Evolutionary conservation across 768 basidiomycete genomes (phyloP).

Genomic region (Lactarius indigo): DNA sequence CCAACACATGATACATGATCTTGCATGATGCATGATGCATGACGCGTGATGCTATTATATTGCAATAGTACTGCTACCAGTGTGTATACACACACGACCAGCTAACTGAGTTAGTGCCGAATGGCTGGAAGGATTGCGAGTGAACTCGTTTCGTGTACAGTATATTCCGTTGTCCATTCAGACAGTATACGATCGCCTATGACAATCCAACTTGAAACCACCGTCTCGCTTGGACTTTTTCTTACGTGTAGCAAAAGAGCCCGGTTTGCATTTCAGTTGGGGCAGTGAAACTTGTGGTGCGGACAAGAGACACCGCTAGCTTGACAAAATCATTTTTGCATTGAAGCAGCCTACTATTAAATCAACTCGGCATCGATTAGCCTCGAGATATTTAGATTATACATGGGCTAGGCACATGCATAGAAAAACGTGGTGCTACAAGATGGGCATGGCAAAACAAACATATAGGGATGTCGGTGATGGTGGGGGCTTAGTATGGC

Average conservation of each 20-base stretch:
- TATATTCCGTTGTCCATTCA: too few relatives aligned
- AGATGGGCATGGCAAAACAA: background rate
- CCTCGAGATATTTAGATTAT: background rate
- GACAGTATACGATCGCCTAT: too few relatives aligned
- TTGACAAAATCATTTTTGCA: background rate
- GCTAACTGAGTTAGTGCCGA: too few relatives aligned
- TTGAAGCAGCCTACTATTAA: background rate
- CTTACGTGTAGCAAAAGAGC: background rate
- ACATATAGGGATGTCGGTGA: background rate
- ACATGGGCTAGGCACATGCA: background rate
- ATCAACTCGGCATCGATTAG: background rate
- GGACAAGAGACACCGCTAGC: background rate
- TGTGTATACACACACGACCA: too few relatives aligned
- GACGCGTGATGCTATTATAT: too few relatives aligned
- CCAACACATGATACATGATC: too few relatives aligned
- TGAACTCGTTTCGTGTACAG: too few relatives aligned
- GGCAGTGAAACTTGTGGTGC: background rate
- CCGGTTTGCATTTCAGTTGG: background rate
- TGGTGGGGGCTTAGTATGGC: background rate
- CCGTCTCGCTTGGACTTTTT: background rate
- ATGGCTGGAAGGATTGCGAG: too few relatives aligned
- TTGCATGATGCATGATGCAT: too few relatives aligned
- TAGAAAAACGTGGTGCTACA: background rate
- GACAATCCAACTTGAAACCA: too few relatives aligned
- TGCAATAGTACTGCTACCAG: too few relatives aligned